Conservation (phyloP, 2,329 filamentous ascomycete genomes). For the Cladosporium sp. region DNA sequence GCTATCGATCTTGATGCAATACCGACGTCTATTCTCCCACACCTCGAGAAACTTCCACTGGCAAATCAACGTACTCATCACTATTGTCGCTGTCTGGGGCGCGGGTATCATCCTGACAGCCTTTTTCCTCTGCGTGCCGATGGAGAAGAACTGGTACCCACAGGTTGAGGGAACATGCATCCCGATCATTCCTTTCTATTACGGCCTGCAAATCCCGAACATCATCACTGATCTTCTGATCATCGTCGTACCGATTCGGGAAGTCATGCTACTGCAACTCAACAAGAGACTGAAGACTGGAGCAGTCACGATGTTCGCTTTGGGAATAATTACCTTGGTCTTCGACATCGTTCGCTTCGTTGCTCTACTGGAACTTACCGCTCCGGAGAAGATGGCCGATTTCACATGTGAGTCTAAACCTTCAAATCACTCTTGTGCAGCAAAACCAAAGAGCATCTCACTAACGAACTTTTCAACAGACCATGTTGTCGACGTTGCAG, state of each 20-base stretch:
- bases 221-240: conserved; percentile 23
- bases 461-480: background rate
- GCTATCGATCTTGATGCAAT: conserved; percentile 22
- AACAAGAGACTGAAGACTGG: conserved; percentile 18
- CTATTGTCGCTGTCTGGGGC: conserved; percentile 21
- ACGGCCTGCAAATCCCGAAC: conserved; percentile 26
- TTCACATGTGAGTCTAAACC: conserved; percentile 20
- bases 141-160: conserved; percentile 19
- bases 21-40: conserved; percentile 21
- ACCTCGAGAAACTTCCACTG: conserved; percentile 18
- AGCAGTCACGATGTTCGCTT: conserved; percentile 17
- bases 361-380: conserved; percentile 17
- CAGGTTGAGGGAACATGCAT: conserved; percentile 14
- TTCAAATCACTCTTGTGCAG: background rate
- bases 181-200: conserved; percentile 22
- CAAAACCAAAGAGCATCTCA: too few relatives aligned
- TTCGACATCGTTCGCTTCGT: conserved; percentile 23
- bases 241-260: conserved; percentile 20
- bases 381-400: conserved; percentile 10
- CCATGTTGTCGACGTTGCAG: conserved; percentile 19
- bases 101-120: conserved; percentile 19
- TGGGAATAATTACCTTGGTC: conserved; percentile 15
- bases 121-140: conserved; percentile 21
- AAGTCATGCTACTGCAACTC: conserved; percentile 17
- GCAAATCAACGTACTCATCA: conserved; percentile 16